Evolutionary conservation across 805 yeast species (phyloP), one percentile per base, ranked within the genome.

Genomic region (Monosporozyma aquatica): DNA sequence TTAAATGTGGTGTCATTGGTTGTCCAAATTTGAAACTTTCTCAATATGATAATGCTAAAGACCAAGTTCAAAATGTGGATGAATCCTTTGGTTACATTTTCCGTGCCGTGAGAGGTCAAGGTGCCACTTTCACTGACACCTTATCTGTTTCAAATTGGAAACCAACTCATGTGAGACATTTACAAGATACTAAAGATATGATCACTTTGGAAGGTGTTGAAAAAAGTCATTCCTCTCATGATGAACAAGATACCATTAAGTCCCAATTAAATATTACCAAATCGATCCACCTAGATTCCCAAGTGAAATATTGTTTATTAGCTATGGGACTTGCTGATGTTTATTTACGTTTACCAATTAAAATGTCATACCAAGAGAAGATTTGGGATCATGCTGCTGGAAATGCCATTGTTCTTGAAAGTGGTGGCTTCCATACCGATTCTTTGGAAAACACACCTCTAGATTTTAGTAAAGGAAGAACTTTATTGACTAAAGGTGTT

Each of bases 331-430:
- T 82, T 43, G 97, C 96, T 3, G 97, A 92, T 54, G 74, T 92
- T 11, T 92, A 94, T 55, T 69, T 92, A 47, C 79, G 99, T 52
- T 66, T 94, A 45, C 99, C 99, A 11, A 76, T 80, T 37, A 78
- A 73, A 50, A 69, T 77, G 40, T 64, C 74, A 3, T 92, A 89
- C 61, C 74, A 85, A 53, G 99, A 92, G 61, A 92, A 92, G 64
- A 87, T 92, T 46, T 92, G 98, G 97, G 99, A 92, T 64, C 99
- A 92, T 61, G 97, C 97, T 15, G 94, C 97, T 2, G 99, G 98
- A 3, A 82, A 83, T 55, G 70, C 90, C 11, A 72, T 92, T 47
- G 80, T 94, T 37, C 71, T 74, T 27, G 98, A 94, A 62, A 83
- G 94, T 53, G 97, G 97, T 34, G 98, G 98, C 6, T 61, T 69